Percentiles rank a stretch among this genome's conserved stretches.
Conservation (phyloP, 2,329 filamentous ascomycete species). For the Tolypocladium album region DNA sequence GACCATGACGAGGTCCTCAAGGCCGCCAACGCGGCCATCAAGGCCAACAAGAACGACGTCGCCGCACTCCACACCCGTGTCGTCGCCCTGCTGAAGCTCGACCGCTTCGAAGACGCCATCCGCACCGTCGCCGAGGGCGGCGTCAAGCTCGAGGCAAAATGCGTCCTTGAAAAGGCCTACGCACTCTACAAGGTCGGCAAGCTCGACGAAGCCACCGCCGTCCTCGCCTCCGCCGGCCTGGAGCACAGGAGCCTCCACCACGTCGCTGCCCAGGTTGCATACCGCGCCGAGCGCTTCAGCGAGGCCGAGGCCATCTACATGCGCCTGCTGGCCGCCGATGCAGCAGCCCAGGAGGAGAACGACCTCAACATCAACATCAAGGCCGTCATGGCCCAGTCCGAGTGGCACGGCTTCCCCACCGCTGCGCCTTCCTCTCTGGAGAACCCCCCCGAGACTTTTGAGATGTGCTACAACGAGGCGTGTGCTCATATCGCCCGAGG, state of each 20-base stretch:
- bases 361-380: slow-evolving; percentile 69
- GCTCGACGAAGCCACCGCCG: slow-evolving; percentile 50
- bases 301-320: slow-evolving; percentile 55
- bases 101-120: slow-evolving; percentile 70
- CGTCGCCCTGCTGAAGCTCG: slow-evolving; percentile 69
- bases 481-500: slow-evolving; percentile 62
- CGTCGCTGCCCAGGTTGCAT: slow-evolving; percentile 56
- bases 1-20: slow-evolving; percentile 68
- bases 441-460: slow-evolving; percentile 60
- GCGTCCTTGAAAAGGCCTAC: slow-evolving; percentile 63
- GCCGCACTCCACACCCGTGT: slow-evolving; percentile 59
- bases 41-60: slow-evolving; percentile 45
- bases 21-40: slow-evolving; percentile 49
- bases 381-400: slow-evolving; percentile 60
- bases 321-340: slow-evolving; percentile 36
- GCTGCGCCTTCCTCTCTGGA: slow-evolving; percentile 37
- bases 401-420: slow-evolving; percentile 49
- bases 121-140: slow-evolving; percentile 55
- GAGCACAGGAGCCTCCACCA: slow-evolving; percentile 32
- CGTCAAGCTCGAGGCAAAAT: slow-evolving; percentile 47
- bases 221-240: slow-evolving; percentile 22
- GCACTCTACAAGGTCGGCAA: slow-evolving; percentile 73
- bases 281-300: slow-evolving; percentile 64
- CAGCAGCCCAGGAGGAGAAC: slow-evolving; percentile 51
- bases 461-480: slow-evolving; percentile 72